Percentiles rank a stretch among this genome's conserved stretches.
These are phyloP conservation scores for Exophiala mesophila DNA, from an alignment of 2,329 filamentous ascomycete species.

Conservation along the genomic window DNA sequence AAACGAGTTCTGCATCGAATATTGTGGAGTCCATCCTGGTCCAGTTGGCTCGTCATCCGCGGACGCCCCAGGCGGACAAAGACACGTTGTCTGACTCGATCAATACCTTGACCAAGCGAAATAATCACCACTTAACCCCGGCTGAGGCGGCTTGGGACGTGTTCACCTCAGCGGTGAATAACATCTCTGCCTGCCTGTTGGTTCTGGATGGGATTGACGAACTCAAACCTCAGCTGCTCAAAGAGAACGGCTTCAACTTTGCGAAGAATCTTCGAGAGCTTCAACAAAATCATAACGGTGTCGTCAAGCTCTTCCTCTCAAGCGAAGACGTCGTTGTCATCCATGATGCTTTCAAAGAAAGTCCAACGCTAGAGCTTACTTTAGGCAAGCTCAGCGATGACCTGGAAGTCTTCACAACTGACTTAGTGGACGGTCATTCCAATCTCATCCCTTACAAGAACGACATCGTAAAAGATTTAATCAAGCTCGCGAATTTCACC, in stretches of 20 bases:
- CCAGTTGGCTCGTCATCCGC: not conserved
- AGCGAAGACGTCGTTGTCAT: not conserved
- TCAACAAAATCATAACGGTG: not conserved
- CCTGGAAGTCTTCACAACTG: not conserved
- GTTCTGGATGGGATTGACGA: slow-evolving; percentile 6
- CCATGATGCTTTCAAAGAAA: not conserved
- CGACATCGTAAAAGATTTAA: not conserved
- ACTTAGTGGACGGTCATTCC: not conserved
- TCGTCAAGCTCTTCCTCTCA: not conserved
- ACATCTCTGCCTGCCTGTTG: not conserved
- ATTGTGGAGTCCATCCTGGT: slow-evolving; percentile 1
- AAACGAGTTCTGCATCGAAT: not conserved
- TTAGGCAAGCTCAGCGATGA: not conserved
- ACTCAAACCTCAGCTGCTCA: not conserved
- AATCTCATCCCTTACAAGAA: not conserved
- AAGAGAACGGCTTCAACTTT: slow-evolving; percentile 1
- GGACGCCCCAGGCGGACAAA: not conserved
- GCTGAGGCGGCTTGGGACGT: slow-evolving; percentile 2
- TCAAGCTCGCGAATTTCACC: not conserved
- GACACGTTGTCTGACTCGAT: not conserved
- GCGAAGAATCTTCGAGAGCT: not conserved
- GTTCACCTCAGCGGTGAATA: not conserved
- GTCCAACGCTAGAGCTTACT: not conserved
- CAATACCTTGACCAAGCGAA: not conserved
- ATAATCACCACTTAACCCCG: not conserved